A percentile compares a stretch with the other conserved stretches of the same genome.
Evolutionary conservation across 2,329 filamentous ascomycete genomes (phyloP).

Genomic region (Neurospora sp.): DNA sequence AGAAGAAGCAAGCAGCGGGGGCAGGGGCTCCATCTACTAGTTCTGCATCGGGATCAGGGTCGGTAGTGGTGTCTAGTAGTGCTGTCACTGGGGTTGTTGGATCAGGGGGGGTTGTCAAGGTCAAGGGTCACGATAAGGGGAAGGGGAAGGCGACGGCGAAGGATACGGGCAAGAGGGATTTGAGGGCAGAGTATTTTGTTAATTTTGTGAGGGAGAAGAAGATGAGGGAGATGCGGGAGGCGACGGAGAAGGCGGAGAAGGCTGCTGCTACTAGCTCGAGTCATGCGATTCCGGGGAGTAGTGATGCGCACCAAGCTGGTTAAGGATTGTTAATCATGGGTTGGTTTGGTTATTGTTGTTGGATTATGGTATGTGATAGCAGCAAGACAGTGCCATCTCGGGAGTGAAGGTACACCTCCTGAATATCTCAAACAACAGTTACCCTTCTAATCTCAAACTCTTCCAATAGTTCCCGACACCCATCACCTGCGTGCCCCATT

Average conservation of each 20-base stretch:
- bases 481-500: neutral
- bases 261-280: neutral
- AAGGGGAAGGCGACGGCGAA: neutral
- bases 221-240: neutral
- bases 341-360: neutral
- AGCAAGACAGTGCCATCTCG: neutral
- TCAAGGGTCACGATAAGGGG: neutral
- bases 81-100: neutral
- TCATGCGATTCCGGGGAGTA: neutral
- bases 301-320: neutral
- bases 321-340: neutral
- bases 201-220: neutral
- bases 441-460: neutral
- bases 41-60: neutral
- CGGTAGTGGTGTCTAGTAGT: neutral
- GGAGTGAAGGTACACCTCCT: neutral
- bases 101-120: neutral
- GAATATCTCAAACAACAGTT: neutral
- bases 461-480: neutral
- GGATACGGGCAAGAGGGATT: neutral
- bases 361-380: neutral
- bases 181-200: neutral
- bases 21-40: neutral
- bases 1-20: neutral
- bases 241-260: neutral